Evolutionary conservation across 129 eudicot species (phyloP), one percentile per base, ranked within the genome.

Genomic region (Tagetes erecta): DNA sequence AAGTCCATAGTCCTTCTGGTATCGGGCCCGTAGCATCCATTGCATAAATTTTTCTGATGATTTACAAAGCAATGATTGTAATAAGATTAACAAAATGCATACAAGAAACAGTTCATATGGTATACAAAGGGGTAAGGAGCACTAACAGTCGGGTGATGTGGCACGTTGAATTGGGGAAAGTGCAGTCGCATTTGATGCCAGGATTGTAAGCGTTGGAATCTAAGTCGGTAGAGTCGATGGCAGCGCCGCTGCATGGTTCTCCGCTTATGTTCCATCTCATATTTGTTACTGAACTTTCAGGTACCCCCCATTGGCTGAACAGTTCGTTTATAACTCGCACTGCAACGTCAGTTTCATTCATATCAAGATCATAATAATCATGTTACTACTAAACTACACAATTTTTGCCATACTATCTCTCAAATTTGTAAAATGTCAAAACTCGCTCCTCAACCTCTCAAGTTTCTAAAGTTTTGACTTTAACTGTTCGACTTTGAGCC

Each of bases 1-100:
- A 74, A 77, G 75, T 85, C 92, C 92, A 92, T 5, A 92, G 92
- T 84, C 87, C 92, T 53, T 91, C 91, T 1, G 97, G 91, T 63
- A 87, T 51, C 6, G 59, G 72, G 11, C 91, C 89, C 58, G 35
- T 57, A 30, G 76, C 84, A 20, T 88, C 82, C 73, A 76, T 0
- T 51, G 84, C 81, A 79, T 76, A 84, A 57, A 88, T 86, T 79
- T 75, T 83, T 82, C 95, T 91, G 88, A 40, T 40, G 3, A 6
- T 3, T 11, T 14, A 7, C 33, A 7, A 78, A 78, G 33, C 13
- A 60, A 62, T n/a, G 12, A 69, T 46, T 49, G 8, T 20, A 20
- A 20, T 20, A 20, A 20, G 27, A 12, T 53, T 20, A 20, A 36
- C 49, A 77, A 8, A 60, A 44, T 8, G 0, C 46, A 0, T 8